Percentiles rank a stretch among this genome's conserved stretches.
Evolutionary conservation across 1,139 yeast species (phyloP).

Genomic region (Protomyces inundatus): DNA sequence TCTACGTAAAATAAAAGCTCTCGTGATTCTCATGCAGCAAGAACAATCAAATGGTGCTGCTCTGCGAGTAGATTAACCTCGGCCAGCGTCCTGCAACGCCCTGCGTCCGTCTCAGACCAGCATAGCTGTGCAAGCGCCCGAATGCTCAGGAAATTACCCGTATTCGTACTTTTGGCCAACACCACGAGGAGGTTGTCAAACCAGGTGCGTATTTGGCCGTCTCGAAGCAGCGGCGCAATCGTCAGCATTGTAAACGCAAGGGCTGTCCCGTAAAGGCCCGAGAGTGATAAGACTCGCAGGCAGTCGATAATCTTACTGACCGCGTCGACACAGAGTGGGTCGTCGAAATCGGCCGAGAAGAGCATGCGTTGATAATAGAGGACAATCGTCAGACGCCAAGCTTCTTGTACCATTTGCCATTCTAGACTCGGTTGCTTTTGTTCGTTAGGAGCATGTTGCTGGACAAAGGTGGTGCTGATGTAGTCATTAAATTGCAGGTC

Average conservation of each 20-base stretch:
- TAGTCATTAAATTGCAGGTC: constrained; percentile 2
- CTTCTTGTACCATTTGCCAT: background rate
- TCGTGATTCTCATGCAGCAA: constrained; percentile 3
- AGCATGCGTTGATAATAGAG: constrained; percentile 10
- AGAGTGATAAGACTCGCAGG: constrained; percentile 1
- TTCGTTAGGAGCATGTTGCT: background rate
- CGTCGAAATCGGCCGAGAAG: background rate
- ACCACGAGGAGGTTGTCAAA: background rate
- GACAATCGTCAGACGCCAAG: constrained; percentile 14
- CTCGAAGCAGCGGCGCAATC: constrained; percentile 4
- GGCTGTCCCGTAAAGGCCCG: constrained; percentile 14
- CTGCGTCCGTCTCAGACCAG: constrained; percentile 10
- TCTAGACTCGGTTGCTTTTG: background rate
- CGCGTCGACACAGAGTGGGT: background rate
- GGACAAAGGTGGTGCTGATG: background rate
- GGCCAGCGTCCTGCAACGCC: background rate
- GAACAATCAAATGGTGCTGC: background rate
- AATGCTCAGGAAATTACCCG: constrained; percentile 16
- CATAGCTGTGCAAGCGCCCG: constrained; percentile 3
- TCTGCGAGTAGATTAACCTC: constrained; percentile 8
- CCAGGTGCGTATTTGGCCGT: constrained; percentile 4
- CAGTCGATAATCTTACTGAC: constrained; percentile 1
- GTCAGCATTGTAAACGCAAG: constrained; percentile 15
- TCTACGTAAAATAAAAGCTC: too few relatives aligned
- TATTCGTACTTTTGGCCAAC: constrained; percentile 6